Evolutionary conservation across 1,284 basidiomycete genomes (phyloP).

Genomic region (Ustilago trichophora): DNA sequence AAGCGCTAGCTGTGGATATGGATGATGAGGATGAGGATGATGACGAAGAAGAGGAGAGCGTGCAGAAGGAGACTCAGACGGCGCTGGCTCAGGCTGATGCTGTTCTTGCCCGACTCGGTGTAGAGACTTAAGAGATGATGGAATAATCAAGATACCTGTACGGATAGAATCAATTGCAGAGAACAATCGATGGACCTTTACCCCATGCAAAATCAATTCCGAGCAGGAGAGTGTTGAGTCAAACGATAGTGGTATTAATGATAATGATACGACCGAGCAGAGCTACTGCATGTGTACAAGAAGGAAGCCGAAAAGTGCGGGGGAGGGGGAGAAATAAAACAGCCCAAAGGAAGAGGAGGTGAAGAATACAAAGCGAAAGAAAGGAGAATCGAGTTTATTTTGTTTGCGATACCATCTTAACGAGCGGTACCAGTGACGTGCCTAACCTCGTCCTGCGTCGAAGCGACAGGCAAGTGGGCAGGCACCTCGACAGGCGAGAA

Average conservation of each 20-base stretch:
- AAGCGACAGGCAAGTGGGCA: background rate
- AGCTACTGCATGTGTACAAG: background rate
- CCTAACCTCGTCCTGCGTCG: constrained; percentile 2
- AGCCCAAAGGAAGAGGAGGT: background rate
- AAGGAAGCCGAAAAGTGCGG: no score
- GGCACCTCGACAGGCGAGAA: constrained; percentile 33
- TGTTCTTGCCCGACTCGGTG: constrained; percentile 22
- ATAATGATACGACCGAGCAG: background rate
- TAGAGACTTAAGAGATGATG: no score
- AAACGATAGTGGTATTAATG: background rate
- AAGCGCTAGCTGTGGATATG: constrained; percentile 32
- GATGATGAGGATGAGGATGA: constrained; percentile 4
- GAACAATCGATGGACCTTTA: no score
- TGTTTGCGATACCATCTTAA: no score
- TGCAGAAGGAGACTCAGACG: constrained; percentile 18
- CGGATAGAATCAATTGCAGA: no score
- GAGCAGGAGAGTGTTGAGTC: no score
- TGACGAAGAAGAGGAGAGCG: background rate
- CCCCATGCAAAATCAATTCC: no score
- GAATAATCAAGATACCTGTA: no score
- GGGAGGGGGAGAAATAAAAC: no score
- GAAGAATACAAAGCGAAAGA: background rate
- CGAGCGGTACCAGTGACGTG: constrained; percentile 12
- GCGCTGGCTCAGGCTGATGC: constrained; percentile 22
- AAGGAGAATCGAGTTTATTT: background rate